Base-by-base conservation (phyloP, 2,329 filamentous ascomycete genomes). In the Juglanconis juglandina region DNA sequence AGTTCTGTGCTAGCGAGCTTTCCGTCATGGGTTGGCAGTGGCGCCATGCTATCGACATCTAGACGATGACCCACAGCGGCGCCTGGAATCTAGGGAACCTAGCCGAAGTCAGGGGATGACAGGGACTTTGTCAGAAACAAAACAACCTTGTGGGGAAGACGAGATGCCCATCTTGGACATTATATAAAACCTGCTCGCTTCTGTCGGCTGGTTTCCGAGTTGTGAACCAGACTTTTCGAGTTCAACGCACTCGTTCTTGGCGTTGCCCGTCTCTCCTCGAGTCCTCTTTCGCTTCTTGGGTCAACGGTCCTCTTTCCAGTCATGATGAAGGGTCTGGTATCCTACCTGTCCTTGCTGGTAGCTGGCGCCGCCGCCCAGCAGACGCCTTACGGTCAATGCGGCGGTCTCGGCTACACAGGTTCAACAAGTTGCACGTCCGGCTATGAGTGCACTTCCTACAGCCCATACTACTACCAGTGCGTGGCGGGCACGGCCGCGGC, bases 401-500 rank as follows among this genome's bases (percentile, higher is more conserved):
- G 63, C 17, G 61, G 65, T 30, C 61, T 64, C 39, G 63, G 65
- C 32, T 68, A 46, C 32, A 60, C 63, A 14, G 68, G 68, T 11
- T 33, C 39, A 33, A 68, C 63, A 35, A 62, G 44, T 44, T 70
- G 68, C 60, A 63, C 64, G 37, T 49, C 58, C 33, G 65, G 65
- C 13, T 64, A 53, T 41, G 54, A 53, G 37, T 70, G 68, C 62
- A 52, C 44, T 5, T 60, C 59, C 11, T 55, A 59, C 14, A 68
- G 67, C 60, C 61, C 64, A n/a, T 70, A 67, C 59, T 69, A 69
- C 55, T 62, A 53, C 37, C 68, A 70, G 63, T 70, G 68, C 61
- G 51, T 62, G 6, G 49, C 59, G 4, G 62, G 62, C 9, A 56
- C 62, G 17, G 58, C 52, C 39, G 49, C 59, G 14, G 53, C 58